Evolutionary conservation across 2,329 filamentous ascomycete species (phyloP).

Genomic region (Lanzia echinophila): DNA sequence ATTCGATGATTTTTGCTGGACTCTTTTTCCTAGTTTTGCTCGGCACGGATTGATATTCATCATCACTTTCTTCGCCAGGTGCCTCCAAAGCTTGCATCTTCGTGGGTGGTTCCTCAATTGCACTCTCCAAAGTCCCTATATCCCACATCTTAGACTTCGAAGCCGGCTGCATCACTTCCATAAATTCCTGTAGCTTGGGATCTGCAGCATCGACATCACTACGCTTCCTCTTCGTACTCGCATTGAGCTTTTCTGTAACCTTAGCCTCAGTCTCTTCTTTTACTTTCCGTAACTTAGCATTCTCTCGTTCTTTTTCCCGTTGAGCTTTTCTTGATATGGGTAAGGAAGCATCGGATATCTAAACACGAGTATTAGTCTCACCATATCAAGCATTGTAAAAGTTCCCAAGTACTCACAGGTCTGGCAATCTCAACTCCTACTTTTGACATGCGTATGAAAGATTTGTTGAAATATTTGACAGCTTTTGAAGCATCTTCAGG

Average conservation of each 20-base stretch:
- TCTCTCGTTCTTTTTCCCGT: constrained; percentile 29
- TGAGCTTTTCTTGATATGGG: constrained; percentile 34
- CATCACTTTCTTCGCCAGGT: constrained; percentile 57
- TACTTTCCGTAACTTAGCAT: constrained; percentile 17
- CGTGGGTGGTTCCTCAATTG: constrained; percentile 34
- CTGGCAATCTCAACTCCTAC: constrained; percentile 83
- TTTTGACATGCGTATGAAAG: constrained; percentile 93
- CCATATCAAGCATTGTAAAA: neutral
- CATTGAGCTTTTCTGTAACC: constrained; percentile 33
- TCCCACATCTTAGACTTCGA: constrained; percentile 59
- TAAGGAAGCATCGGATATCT: constrained; percentile 33
- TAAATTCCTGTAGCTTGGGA: constrained; percentile 77
- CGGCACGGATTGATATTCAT: constrained; percentile 65
- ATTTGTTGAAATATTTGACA: constrained; percentile 90
- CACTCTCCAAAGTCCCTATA: constrained; percentile 41
- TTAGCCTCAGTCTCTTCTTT: constrained; percentile 18
- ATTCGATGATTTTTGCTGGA: constrained; percentile 11
- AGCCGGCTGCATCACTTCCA: constrained; percentile 70
- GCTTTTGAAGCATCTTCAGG: constrained; percentile 73
- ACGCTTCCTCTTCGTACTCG: constrained; percentile 58
- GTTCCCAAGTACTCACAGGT: constrained; percentile 51
- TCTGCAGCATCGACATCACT: constrained; percentile 54
- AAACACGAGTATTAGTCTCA: neutral
- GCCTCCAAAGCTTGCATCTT: constrained; percentile 38
- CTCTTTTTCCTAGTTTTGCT: constrained; percentile 39